Evolutionary conservation across 805 yeast species (phyloP).

Genomic region (Pachysolen tannophilus): DNA sequence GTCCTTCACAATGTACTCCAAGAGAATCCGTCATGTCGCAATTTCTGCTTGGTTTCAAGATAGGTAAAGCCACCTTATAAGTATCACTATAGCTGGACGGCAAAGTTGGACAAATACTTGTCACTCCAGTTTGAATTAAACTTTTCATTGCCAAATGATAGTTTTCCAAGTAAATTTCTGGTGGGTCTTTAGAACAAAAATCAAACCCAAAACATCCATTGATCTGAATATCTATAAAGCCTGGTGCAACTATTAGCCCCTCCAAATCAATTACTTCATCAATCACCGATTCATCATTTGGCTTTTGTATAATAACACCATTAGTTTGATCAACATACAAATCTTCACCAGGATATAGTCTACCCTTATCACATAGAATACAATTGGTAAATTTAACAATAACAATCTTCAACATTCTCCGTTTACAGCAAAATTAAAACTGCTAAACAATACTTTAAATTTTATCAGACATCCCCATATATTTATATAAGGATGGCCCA

Average conservation of each 20-base stretch:
- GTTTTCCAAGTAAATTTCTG: slow-evolving; percentile 24
- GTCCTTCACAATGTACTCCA: slow-evolving; percentile 58
- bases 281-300: slow-evolving; percentile 11
- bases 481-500: no score
- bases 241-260: slow-evolving; percentile 45
- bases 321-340: slow-evolving; percentile 33
- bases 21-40: slow-evolving; percentile 32
- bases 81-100: slow-evolving; percentile 43
- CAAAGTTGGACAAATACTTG: slow-evolving; percentile 49
- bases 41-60: slow-evolving; percentile 27
- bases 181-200: slow-evolving; percentile 31
- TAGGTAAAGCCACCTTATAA: slow-evolving; percentile 38
- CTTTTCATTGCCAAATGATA: slow-evolving; percentile 37
- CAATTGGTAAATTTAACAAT: slow-evolving; percentile 30
- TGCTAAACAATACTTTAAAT: no score
- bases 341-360: slow-evolving; percentile 25
- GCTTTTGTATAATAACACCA: slow-evolving; percentile 31
- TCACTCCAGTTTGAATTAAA: slow-evolving; percentile 43
- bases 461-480: no score
- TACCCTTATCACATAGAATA: slow-evolving; percentile 34
- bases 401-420: no score
- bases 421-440: no score
- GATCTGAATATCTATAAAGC: slow-evolving; percentile 48
- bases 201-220: slow-evolving; percentile 53
- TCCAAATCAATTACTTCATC: slow-evolving; percentile 31